A percentile compares a stretch with the other conserved stretches of the same genome.
These are phyloP conservation scores for Vitis hybrid DNA, from an alignment of 177 flowering plant genomes.

Conservation along the genomic window DNA sequence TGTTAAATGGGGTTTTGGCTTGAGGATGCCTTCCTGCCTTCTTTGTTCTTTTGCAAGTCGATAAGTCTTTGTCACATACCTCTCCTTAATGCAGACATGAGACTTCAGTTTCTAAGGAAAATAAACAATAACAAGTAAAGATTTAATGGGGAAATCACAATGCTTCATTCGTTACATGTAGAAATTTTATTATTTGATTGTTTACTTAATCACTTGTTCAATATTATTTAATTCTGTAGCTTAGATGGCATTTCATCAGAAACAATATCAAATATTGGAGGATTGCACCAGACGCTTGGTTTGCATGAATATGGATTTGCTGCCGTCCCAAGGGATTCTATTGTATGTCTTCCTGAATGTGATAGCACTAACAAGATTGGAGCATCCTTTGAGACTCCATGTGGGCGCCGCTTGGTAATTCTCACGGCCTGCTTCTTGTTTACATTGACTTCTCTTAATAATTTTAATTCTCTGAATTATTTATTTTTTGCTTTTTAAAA, in stretches of 20 bases:
- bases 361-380: constrained; percentile 58
- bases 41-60: no score
- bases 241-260: constrained; percentile 56
- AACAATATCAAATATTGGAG: constrained; percentile 71
- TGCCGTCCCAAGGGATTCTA: constrained; percentile 82
- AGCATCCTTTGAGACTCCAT: constrained; percentile 83
- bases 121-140: no score
- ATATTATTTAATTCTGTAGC: constrained; percentile 36
- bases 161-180: neutral
- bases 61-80: no score
- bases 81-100: neutral
- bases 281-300: constrained; percentile 64
- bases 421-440: neutral
- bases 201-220: neutral
- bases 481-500: neutral
- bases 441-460: neutral
- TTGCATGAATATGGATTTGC: constrained; percentile 58
- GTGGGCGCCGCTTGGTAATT: constrained; percentile 73
- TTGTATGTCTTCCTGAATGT: constrained; percentile 62
- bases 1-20: no score
- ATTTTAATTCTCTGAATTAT: neutral
- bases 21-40: no score
- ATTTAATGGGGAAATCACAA: neutral
- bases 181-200: neutral
- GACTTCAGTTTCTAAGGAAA: neutral